Evolutionary conservation across 1,284 basidiomycete genomes (phyloP), one percentile per base, ranked within the genome.

Genomic region (Phlebopus sp.): DNA sequence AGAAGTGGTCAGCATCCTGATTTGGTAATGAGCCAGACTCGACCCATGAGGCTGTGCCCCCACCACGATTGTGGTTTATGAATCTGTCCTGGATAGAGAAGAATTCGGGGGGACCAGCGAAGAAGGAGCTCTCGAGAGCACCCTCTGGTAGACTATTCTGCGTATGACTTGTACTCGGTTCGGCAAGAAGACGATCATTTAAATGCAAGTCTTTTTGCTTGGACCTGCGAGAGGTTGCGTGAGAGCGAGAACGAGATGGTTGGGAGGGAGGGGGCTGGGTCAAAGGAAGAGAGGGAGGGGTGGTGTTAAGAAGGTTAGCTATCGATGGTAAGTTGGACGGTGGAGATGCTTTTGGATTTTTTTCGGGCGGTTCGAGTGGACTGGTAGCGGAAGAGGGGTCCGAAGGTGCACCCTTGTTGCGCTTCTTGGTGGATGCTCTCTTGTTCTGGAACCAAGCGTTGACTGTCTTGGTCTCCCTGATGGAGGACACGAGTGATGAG

Each of bases 371-470:
- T 17, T 27, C 42, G 36, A 43, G 39, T 37, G 54, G 49, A 46
- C n/a, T 39, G 5, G 42, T 18, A 34, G 51, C 19, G 15, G 61
- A 42, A 3, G 47, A 37, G 1, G 51, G 14, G 36, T 52, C 53
- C 11, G 40, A n/a, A 2, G 51, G 57, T 44, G 60, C 64, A 39
- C 63, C 64, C 53, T 71, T 72, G 51, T 73, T 76, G 37, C 83
- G 78, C 69, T 89, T 89, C 76, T 87, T 89, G 57, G 79, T 81
- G 18, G 86, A 87, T 13, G 86, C 86, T 49, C 86, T 78, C 73
- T 87, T 89, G 65, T 89, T 89, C 68, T 89, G 86, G 69, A 89
- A 89, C 84, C 85, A 89, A 19, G 86, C 84, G 61, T 86, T 86
- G 60, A 89, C 86, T 2, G 84, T 86, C 75, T 89, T 89, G 64